Conservation (phyloP, 306 rosid species). For the Psophocarpus tetragonolobus region DNA sequence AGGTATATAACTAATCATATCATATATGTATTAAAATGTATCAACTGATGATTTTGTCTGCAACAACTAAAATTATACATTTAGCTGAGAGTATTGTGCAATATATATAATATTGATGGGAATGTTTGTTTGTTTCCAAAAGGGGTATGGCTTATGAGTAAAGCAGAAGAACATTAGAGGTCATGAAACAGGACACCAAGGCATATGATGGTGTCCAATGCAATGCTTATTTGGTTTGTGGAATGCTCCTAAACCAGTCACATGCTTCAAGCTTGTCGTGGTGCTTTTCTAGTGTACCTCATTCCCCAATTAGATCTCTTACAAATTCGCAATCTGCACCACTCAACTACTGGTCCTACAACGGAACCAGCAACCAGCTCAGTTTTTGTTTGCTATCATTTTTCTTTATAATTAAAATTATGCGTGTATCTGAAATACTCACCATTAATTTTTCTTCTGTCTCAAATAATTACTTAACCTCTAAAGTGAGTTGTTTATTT, state of each 20-base stretch:
- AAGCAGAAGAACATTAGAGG: not conserved
- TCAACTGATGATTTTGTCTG: too few species aligned
- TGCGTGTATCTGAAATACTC: too few species aligned
- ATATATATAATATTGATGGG: not conserved
- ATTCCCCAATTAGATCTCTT: not conserved
- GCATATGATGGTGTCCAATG: not conserved
- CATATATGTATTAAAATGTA: too few species aligned
- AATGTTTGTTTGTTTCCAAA: slow-evolving; percentile 12
- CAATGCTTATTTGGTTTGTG: not conserved
- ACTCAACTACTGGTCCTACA: not conserved
- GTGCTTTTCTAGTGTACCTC: slow-evolving; percentile 18
- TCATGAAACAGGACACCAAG: not conserved
- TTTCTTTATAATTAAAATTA: too few species aligned
- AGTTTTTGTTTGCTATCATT: not conserved
- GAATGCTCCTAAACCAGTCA: not conserved
- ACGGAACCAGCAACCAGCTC: not conserved
- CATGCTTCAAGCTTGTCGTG: slow-evolving; percentile 12
- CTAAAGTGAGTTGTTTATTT: too few species aligned
- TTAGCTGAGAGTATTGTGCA: too few species aligned
- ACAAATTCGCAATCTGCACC: not conserved
- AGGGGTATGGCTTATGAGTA: not conserved
- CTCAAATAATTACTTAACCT: too few species aligned
- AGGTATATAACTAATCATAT: too few species aligned
- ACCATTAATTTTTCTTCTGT: too few species aligned
- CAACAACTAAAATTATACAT: too few species aligned